phyloP scores from a whole-genome alignment of 2,329 filamentous ascomycete species.

The Bimuria novae-zelandiae region DNA sequence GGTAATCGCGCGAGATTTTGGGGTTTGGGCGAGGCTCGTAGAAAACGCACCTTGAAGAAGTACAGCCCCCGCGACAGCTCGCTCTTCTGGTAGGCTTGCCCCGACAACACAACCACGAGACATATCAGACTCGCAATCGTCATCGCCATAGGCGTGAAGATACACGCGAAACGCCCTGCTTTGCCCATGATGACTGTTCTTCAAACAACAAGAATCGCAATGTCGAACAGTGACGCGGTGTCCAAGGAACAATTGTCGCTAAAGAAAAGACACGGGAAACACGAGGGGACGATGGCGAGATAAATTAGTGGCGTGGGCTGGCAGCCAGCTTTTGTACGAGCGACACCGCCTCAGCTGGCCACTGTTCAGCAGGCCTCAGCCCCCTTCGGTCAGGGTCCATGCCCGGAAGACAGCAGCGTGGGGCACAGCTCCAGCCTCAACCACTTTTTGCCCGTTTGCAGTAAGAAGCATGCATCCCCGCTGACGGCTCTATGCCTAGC shows the following conservation, averaged over 20 bases:
- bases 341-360: conserved; percentile 6
- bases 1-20: too few relatives aligned
- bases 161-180: conserved; percentile 80
- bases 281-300: not conserved
- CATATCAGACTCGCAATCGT: conserved; percentile 78
- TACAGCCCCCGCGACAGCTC: conserved; percentile 57
- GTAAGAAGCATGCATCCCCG: not conserved
- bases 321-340: conserved; percentile 5
- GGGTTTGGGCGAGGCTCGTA: too few relatives aligned
- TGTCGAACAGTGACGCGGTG: conserved; percentile 5
- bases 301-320: not conserved
- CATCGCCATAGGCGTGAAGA: conserved; percentile 82
- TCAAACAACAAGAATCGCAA: not conserved
- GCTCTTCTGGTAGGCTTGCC: conserved; percentile 58
- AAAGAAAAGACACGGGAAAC: conserved; percentile 1
- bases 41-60: conserved; percentile 59
- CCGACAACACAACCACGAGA: conserved; percentile 61
- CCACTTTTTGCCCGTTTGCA: conserved; percentile 2
- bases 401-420: not conserved
- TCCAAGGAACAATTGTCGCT: conserved; percentile 3
- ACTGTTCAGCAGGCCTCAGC: conserved; percentile 2
- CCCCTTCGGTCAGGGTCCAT: conserved; percentile 5
- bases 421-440: conserved; percentile 17
- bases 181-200: conserved; percentile 63
- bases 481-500: conserved; percentile 8